Conservation (phyloP, 352 stramenopile species). For the Phytophthora cactorum region DNA sequence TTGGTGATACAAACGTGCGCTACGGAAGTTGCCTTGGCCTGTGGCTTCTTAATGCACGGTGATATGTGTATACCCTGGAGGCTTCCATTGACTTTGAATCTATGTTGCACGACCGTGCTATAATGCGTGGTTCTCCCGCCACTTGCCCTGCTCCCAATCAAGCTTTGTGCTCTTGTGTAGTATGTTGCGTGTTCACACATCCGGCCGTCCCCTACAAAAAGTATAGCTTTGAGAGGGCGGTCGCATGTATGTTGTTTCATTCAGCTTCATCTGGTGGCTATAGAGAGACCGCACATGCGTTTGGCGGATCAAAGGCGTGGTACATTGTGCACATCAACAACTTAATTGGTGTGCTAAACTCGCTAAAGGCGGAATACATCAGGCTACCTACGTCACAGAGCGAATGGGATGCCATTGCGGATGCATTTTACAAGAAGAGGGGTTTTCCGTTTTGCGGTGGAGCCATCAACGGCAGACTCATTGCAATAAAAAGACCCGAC, state of each 20-base stretch:
- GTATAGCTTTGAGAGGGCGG: slow-evolving; percentile 1
- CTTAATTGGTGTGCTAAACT: neutral
- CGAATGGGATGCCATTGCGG: neutral
- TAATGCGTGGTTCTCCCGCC: too few relatives aligned
- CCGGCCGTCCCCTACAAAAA: neutral
- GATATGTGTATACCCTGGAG: neutral
- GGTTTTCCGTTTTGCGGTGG: neutral
- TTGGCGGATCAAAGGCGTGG: too few relatives aligned
- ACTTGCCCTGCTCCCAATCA: too few relatives aligned
- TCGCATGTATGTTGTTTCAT: neutral
- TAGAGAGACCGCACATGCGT: too few relatives aligned
- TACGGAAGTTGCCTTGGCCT: neutral
- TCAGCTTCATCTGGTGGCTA: neutral
- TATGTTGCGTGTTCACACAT: neutral
- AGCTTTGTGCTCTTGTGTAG: neutral
- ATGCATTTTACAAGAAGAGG: neutral
- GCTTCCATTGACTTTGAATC: too few relatives aligned
- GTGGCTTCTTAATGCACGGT: neutral
- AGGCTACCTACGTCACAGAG: neutral
- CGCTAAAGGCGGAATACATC: neutral
- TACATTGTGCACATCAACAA: neutral
- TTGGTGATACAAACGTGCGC: neutral
- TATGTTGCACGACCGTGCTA: too few relatives aligned
- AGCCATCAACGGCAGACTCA: neutral
- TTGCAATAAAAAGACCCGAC: neutral